Evolutionary conservation across 192 early-diverging fungal species (phyloP).

Genomic region (Podila clonocystis): DNA sequence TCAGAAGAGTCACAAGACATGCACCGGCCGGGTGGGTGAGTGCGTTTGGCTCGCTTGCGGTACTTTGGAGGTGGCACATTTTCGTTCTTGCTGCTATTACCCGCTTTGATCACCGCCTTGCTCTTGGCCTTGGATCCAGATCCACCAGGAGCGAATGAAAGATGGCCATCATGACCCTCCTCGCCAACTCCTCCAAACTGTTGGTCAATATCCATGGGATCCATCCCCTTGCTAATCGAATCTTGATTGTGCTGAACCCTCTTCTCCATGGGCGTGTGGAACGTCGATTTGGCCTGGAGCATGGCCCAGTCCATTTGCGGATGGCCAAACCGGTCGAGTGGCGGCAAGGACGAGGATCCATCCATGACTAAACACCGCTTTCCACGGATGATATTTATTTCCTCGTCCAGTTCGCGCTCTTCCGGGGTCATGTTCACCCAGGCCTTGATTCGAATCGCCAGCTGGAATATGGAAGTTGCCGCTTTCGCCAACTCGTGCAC

Average conservation of each 20-base stretch:
- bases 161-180: background rate
- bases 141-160: background rate
- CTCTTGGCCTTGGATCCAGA: background rate
- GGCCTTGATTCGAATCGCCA: constrained; percentile 42
- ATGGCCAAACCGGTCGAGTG: background rate
- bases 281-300: background rate
- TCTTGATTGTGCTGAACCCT: background rate
- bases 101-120: background rate
- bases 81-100: background rate
- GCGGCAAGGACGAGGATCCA: background rate
- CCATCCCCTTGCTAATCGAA: background rate
- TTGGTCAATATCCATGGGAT: background rate
- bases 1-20: constrained; percentile 86
- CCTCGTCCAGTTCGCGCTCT: constrained; percentile 34
- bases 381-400: constrained; percentile 48
- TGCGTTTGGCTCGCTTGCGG: constrained; percentile 56
- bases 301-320: background rate
- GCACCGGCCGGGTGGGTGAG: constrained; percentile 73
- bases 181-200: background rate
- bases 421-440: constrained; percentile 46
- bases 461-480: constrained; percentile 37
- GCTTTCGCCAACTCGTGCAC: constrained; percentile 40
- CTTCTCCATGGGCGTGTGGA: background rate
- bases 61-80: constrained; percentile 26
- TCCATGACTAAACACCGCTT: constrained; percentile 47